Evolutionary conservation across 1,284 basidiomycete species (phyloP).

Genomic region (Leccinum subatratum): DNA sequence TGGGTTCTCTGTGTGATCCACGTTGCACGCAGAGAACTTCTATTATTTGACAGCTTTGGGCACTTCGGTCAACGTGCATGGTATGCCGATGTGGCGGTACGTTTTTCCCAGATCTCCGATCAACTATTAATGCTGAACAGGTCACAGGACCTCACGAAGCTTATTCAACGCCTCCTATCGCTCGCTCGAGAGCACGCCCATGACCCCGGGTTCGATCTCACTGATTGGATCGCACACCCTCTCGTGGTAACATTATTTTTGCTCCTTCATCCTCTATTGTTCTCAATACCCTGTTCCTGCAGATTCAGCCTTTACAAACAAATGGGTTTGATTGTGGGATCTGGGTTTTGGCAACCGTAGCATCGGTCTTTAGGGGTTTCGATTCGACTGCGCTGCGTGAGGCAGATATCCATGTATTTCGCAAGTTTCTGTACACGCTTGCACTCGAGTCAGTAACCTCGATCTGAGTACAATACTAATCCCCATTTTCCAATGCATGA

Average conservation of each 20-base stretch:
- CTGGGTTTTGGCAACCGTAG: background rate
- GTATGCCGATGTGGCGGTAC: background rate
- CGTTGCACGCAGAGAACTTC: background rate
- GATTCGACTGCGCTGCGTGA: background rate
- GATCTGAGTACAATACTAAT: background rate
- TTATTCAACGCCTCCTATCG: background rate
- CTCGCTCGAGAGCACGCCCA: background rate
- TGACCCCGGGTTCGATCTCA: background rate
- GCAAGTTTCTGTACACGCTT: background rate
- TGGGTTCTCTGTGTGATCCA: background rate
- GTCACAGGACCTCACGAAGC: background rate
- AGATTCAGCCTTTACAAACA: background rate
- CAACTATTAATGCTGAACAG: background rate
- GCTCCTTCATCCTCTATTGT: background rate
- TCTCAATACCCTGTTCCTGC: background rate
- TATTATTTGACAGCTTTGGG: background rate
- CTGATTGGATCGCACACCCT: background rate
- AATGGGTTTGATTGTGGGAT: background rate
- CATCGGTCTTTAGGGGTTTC: background rate
- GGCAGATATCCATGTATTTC: background rate
- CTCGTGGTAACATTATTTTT: background rate
- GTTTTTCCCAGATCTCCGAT: background rate
- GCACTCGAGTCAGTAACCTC: too few species aligned
- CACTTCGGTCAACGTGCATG: background rate
- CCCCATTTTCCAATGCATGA: background rate